Evolutionary conservation across 192 early-diverging fungal species (phyloP).

Genomic region (Podila horticola): DNA sequence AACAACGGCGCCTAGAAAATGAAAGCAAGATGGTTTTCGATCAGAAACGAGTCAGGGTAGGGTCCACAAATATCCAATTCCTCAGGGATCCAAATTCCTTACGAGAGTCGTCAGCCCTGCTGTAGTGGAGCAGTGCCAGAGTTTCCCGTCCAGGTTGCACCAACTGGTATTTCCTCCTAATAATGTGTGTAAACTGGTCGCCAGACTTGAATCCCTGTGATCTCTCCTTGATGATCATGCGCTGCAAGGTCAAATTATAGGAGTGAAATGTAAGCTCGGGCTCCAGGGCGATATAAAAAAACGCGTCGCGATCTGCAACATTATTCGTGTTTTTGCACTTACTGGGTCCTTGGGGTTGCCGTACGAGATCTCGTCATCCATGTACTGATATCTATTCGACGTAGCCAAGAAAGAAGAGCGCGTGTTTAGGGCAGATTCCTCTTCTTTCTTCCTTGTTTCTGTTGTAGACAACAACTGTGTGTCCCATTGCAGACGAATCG

Average conservation of each 20-base stretch:
- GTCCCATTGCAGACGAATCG: too few species aligned
- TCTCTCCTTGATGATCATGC: constrained; percentile 48
- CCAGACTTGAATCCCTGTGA: constrained; percentile 44
- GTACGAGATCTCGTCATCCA: constrained; percentile 42
- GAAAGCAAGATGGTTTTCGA: not conserved
- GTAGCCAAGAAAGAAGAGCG: not conserved
- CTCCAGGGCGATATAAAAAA: not conserved
- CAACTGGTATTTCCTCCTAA: constrained; percentile 46
- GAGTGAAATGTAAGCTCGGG: not conserved
- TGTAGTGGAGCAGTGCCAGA: constrained; percentile 48
- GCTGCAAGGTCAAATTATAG: constrained; percentile 15
- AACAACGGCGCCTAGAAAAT: constrained; percentile 30
- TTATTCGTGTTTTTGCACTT: not conserved
- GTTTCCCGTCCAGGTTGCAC: constrained; percentile 39
- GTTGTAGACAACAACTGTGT: too few species aligned
- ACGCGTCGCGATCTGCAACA: not conserved
- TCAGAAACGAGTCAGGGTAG: not conserved
- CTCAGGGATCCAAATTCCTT: constrained; percentile 5
- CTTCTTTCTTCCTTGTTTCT: too few species aligned
- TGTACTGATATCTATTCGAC: constrained; percentile 37
- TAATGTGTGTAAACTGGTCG: constrained; percentile 48
- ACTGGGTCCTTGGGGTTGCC: constrained; percentile 22
- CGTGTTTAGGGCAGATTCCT: not conserved
- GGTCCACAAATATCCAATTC: not conserved
- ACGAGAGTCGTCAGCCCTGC: constrained; percentile 41